Base-by-base conservation (phyloP, 139 green algal species). In the Ettlia oleoabundans region DNA sequence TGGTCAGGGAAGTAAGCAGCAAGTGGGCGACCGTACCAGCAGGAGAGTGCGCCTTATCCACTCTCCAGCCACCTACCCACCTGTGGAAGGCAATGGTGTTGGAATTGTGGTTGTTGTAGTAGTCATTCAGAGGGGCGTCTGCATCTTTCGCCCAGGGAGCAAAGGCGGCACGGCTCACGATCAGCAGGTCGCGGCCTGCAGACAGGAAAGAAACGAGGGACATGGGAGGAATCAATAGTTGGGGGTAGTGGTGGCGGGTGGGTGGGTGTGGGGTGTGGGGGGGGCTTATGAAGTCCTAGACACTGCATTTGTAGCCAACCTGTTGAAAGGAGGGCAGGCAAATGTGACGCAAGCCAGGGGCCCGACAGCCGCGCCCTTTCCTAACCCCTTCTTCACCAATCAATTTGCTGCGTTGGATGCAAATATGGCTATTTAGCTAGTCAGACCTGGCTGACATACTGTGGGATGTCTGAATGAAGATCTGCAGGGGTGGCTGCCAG, bases 31-130 rank as follows among this genome's bases (percentile, higher is more conserved):
- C n/a, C n/a, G n/a, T n/a, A n/a, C n/a, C n/a, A n/a, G n/a, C n/a
- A n/a, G n/a, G n/a, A n/a, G n/a, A n/a, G n/a, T n/a, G n/a, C n/a
- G n/a, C n/a, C 55, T 22, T 9, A 65, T 65, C 55, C 55, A 28
- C 55, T 9, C 15, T 9, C 55, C 55, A 65, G 18, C 55, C 55
- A 65, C 5, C 55, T 22, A 65, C 32, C 2, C 81, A 55, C 35
- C 82, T 68, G 53, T 86, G 82, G 75, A 86, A 83, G 47, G 75
- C 61, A 40, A 86, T 73, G 32, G 82, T 41, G 40, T 86, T 86
- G 30, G 74, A 83, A 67, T 84, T 83, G 76, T 83, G 82, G 65
- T 82, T 86, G 76, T 84, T 80, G 75, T 78, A 83, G 35, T 80
- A 76, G 0, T 21, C 26, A 43, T 77, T 62, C 1, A 77, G 63